Percentiles rank a stretch among this genome's conserved stretches.
These are phyloP conservation scores for Aspergillus bertholletiae DNA, from an alignment of 495 filamentous ascomycete species.

Conservation along the genomic window DNA sequence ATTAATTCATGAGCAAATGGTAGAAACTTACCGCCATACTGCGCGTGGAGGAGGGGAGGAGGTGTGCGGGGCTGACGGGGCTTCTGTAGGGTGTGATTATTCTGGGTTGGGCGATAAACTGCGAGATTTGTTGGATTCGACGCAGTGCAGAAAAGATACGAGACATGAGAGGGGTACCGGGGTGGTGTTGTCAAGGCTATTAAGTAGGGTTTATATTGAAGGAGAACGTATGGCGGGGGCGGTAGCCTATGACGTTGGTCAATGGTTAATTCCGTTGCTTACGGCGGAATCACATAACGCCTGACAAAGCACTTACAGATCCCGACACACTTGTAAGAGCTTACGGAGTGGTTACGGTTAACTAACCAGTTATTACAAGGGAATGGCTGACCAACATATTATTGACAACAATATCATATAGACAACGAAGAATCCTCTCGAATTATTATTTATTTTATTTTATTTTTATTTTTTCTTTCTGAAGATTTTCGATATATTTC, in stretches of 20 bases:
- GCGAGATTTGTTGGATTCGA: conserved; percentile 20
- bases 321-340: no score
- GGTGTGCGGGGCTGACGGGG: conserved; percentile 22
- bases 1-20: background rate
- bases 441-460: no score
- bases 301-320: conserved; percentile 24
- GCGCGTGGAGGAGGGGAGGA: conserved; percentile 14
- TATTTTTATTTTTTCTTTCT: no score
- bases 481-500: no score
- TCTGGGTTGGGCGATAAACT: conserved; percentile 17
- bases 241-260: conserved; percentile 22
- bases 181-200: no score
- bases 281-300: conserved; percentile 23
- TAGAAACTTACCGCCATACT: conserved; percentile 40
- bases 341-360: no score
- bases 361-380: no score
- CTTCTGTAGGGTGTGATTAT: conserved; percentile 12
- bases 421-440: no score
- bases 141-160: conserved; percentile 30
- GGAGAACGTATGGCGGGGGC: conserved; percentile 8
- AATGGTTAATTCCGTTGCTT: conserved; percentile 9
- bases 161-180: conserved; percentile 2
- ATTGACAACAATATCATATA: no score
- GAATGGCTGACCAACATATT: no score
- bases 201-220: conserved; percentile 1